Conservation (phyloP, 306 rosid genomes). For the Luffa acutangula region DNA sequence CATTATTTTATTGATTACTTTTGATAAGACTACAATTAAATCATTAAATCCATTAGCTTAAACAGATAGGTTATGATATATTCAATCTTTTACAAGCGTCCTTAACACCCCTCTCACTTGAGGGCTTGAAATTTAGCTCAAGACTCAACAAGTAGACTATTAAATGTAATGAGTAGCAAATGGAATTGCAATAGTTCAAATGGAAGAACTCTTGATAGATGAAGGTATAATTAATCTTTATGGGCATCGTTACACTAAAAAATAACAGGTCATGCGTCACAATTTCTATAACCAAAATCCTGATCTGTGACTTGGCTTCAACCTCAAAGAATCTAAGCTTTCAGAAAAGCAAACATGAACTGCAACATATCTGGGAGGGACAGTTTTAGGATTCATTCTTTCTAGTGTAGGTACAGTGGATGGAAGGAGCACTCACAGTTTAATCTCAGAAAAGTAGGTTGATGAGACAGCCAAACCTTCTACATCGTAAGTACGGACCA, state of each 20-base stretch:
- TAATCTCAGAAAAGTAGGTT: slow-evolving; percentile 64
- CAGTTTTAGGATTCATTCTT: not conserved
- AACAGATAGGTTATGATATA: not conserved
- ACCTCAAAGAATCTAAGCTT: not conserved
- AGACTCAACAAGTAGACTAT: not conserved
- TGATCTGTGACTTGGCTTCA: not conserved
- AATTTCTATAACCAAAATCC: not conserved
- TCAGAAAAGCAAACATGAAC: not conserved
- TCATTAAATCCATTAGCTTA: not conserved
- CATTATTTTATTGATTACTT: not conserved
- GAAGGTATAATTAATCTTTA: not conserved
- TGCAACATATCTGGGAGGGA: not conserved
- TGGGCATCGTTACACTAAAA: not conserved
- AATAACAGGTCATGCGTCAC: not conserved
- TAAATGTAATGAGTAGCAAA: not conserved
- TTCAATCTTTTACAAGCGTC: too few species aligned
- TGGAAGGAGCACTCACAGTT: slow-evolving; percentile 23
- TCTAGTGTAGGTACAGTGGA: not conserved
- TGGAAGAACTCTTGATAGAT: not conserved
- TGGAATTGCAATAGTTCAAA: not conserved
- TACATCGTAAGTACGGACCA: slow-evolving; percentile 74
- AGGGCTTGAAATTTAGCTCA: not conserved
- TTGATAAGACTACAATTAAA: not conserved
- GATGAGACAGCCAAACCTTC: slow-evolving; percentile 97
- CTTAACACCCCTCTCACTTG: too few species aligned